A percentile compares a stretch with the other conserved stretches of the same genome.
Conservation (phyloP, 1,284 basidiomycete species). For the Trametes hirsuta region DNA sequence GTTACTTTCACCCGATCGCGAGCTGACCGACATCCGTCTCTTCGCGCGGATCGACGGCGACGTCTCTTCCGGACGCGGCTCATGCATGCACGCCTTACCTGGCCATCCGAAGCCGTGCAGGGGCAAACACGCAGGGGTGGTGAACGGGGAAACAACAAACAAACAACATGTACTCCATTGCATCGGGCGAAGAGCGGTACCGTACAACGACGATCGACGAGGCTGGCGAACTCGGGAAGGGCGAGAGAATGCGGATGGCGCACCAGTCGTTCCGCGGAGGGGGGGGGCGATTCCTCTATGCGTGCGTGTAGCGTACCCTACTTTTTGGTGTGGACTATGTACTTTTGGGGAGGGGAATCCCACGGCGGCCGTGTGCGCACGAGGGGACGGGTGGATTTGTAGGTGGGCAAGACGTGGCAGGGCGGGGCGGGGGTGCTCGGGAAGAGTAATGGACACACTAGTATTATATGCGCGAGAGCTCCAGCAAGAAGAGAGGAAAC, state of each 20-base stretch:
- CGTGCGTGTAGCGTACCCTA: conserved; percentile 2
- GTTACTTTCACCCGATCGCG: too few species aligned
- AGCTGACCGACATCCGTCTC: too few species aligned
- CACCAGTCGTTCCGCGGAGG: not conserved
- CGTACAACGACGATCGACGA: not conserved
- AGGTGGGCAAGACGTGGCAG: not conserved
- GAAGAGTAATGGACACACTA: conserved; percentile 5
- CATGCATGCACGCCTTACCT: too few species aligned
- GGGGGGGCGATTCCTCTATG: not conserved
- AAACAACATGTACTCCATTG: not conserved
- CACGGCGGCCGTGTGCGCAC: not conserved
- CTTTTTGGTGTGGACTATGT: conserved; percentile 4
- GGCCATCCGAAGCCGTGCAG: too few species aligned
- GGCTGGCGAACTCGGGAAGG: not conserved
- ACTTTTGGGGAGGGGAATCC: not conserved
- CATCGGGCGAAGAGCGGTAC: not conserved
- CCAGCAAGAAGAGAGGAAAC: not conserved
- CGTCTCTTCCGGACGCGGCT: too few species aligned
- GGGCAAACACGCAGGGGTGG: not conserved
- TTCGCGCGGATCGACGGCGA: too few species aligned
- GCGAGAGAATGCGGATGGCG: not conserved
- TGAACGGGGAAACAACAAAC: not conserved
- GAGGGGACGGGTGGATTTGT: not conserved
- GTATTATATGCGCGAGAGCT: conserved; percentile 5
- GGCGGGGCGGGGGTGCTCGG: not conserved